A percentile compares a stretch with the other conserved stretches of the same genome.
phyloP scores from a whole-genome alignment of 2,329 filamentous ascomycete genomes.

The Pseudophaeomoniella oleicola region DNA sequence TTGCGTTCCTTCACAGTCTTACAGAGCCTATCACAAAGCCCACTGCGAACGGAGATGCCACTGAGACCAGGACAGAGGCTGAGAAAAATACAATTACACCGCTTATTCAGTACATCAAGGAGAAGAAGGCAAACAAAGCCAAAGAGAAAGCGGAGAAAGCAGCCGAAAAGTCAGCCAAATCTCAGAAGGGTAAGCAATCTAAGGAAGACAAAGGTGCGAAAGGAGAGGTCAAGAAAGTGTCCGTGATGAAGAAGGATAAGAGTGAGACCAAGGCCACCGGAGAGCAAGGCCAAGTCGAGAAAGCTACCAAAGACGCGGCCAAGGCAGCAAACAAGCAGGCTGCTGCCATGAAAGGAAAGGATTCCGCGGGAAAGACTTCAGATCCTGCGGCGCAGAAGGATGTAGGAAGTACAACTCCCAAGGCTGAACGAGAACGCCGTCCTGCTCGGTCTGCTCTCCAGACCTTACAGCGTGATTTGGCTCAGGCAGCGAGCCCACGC shows the following conservation, averaged over 20 bases:
- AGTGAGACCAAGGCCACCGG: slow-evolving; percentile 12
- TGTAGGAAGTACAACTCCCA: slow-evolving; percentile 18
- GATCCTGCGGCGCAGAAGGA: slow-evolving; percentile 7
- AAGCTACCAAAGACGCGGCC: slow-evolving; percentile 45
- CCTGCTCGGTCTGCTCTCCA: slow-evolving; percentile 38
- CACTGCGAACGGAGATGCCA: slow-evolving; percentile 34
- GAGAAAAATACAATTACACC: slow-evolving; percentile 69
- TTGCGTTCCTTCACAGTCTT: slow-evolving; percentile 76
- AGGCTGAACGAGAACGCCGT: slow-evolving; percentile 38
- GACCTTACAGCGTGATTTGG: slow-evolving; percentile 49
- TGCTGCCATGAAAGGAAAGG: slow-evolving; percentile 18
- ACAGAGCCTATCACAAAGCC: slow-evolving; percentile 57
- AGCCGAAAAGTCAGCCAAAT: slow-evolving; percentile 42
- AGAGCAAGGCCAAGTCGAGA: slow-evolving; percentile 34
- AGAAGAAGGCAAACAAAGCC: slow-evolving; percentile 72
- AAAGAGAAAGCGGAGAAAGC: slow-evolving; percentile 23
- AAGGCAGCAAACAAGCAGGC: slow-evolving; percentile 32
- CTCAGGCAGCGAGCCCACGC: slow-evolving; percentile 25
- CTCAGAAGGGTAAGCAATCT: slow-evolving; percentile 34
- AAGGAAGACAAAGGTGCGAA: slow-evolving; percentile 25
- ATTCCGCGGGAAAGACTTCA: slow-evolving; percentile 13
- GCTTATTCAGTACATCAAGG: slow-evolving; percentile 74
- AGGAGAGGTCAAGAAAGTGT: slow-evolving; percentile 25
- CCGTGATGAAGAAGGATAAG: slow-evolving; percentile 15
- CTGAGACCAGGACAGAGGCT: slow-evolving; percentile 35